Base-by-base conservation (phyloP, 257 asterid genomes). In the Solanum lycopersicoides region DNA sequence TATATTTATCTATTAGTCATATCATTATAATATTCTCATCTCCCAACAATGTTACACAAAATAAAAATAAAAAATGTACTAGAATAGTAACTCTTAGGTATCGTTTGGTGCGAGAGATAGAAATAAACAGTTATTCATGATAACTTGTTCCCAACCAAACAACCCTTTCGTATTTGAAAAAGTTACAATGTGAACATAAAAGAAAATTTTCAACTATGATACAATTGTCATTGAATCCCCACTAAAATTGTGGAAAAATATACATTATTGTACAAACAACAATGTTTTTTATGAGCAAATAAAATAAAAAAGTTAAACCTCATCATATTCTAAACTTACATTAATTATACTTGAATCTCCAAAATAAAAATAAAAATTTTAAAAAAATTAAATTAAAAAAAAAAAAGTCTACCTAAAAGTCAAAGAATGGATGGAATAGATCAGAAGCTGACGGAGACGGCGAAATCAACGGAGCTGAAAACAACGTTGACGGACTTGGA, bases 401-500 rank as follows among this genome's bases (percentile, higher is more conserved):
- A 28, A 30, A 15, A 82, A 45, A 59, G 41, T 73, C 86, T 83
- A 83, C 76, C 32, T 56, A 94, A 90, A 93, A 91, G 95, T 96
- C 98, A 90, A 94, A 96, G 93, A 93, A 94, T 86, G 94, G 91
- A 87, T 92, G 92, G 92, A 92, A 93, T 25, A 88, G 93, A 91
- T 93, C 96, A 35, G 83, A 90, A 12, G 92, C 90, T 59, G 91
- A 86, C 12, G 93, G 96, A 6, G 97, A 94, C 16, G 98, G 98
- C 85, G 97, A 93, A 89, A 92, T 92, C 90, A 93, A 86, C 44
- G 98, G 98, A 32, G 93, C 94, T 34, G 98, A 91, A 84, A 93
- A 94, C 90, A 92, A 87, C 80, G 96, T 89, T 59, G 98, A 91
- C 16, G 97, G 98, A 87, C 99, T 95, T 75, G 95, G 92, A 25